Evolutionary conservation across 2,329 filamentous ascomycete species (phyloP), one percentile per base, ranked within the genome.

Genomic region (Grosmannia penicillata): DNA sequence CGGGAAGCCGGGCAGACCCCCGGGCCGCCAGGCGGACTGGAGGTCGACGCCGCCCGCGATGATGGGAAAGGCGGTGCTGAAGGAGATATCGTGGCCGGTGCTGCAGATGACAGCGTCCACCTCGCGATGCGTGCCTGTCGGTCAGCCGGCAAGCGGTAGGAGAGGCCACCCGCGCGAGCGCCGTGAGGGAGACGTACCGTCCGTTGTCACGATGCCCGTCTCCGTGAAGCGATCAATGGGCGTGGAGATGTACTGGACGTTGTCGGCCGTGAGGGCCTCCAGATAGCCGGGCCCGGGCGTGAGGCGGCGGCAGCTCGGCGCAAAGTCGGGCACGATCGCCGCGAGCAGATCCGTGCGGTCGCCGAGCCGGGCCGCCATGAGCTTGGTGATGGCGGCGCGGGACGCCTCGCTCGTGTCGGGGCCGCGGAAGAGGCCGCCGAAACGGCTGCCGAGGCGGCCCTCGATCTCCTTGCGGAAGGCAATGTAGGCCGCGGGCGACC

Each of bases 61-160:
- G 10, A 48, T 31, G 9, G 48, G 48, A 35, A 47, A 54, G 11
- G 40, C 33, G 2, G 50, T 46, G 1, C 40, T 40, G 39, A 42
- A 49, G 32, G 28, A 26, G 9, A 40, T 46, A 15, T 51, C 49
- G 35, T 48, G 45, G 23, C 52, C 50, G 0, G 49, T 54, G 25
- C 49, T 52, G 18, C 49, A 49, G 14, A 60, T 45, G 2, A 61
- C 47, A 14, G 48, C 47, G 38, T 61, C 58, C 23, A 58, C 55
- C 4, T 48, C 9, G 42, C 45, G 46, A 9, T 38, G 35, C 1
- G 45, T 48, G n/a, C 49, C n/a, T n/a, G n/a, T n/a, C n/a, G n/a
- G n/a, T n/a, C n/a, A n/a, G n/a, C n/a, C n/a, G n/a, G n/a, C n/a
- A n/a, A n/a, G n/a, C n/a, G n/a, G n/a, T n/a, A n/a, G n/a, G n/a